Base-by-base conservation (phyloP, 2,329 filamentous ascomycete genomes). In the Colletotrichum musae region DNA sequence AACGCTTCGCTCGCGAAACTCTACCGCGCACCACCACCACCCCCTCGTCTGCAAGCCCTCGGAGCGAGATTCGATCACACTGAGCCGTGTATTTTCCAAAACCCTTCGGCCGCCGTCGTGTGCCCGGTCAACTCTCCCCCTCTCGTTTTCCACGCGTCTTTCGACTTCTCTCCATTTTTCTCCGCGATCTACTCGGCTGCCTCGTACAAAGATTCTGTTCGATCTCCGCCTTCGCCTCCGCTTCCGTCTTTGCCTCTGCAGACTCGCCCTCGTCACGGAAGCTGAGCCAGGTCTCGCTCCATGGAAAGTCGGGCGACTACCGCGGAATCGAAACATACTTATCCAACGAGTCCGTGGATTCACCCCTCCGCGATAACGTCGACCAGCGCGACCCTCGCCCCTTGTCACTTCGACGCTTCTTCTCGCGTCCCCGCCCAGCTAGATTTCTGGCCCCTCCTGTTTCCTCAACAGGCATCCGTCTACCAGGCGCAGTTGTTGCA, bases 401-500 rank as follows among this genome's bases (percentile, higher is more conserved):
- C 62, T 15, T 72, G 74, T 72, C 73, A 72, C 76, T 66, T 61
- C 53, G 57, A 66, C 41, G 52, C 54, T 36, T 58, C 68, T 26
- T 63, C 62, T 50, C 71, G 71, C 67, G 57, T 48, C 62, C 79
- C 84, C 58, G 77, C 83, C 71, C 82, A 84, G 70, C 74, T 89
- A 74, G 86, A 89, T 72, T 81, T 89, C 68, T 81, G 88, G 32
- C 88, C 88, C 43, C 84, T 89, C 71, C 80, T 89, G 73, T 82
- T 89, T 67, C 88, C 88, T 16, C 88, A 89, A 71, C 88, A 90
- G 72, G 82, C 86, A 41, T 87, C 85, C 50, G 81, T 87, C 72
- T 89, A 89, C 79, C 87, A 91, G 75, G 87, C 87, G 62, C 88
- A 90, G 79, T 85, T 92, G 64, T 84, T 88, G 59, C 86, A 90